Conservation (phyloP, 2,329 filamentous ascomycete genomes). For the Calonectria leucothoes region DNA sequence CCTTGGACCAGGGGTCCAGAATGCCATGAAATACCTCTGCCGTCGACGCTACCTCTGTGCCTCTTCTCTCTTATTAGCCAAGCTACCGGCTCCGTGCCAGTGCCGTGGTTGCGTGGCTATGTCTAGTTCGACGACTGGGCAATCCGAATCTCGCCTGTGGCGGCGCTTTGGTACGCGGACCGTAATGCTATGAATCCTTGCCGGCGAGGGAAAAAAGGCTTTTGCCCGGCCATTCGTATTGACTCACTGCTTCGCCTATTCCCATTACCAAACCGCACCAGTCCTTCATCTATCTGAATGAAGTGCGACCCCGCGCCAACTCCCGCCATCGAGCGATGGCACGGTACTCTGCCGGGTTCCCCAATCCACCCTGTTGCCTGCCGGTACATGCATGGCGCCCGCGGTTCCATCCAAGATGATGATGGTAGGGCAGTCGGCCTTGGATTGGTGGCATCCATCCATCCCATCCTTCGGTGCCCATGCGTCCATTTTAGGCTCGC, state of each 20-base stretch:
- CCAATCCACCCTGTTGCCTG: conserved; percentile 37
- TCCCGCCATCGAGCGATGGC: conserved; percentile 26
- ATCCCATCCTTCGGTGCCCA: conserved; percentile 22
- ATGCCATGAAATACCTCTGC: conserved; percentile 32
- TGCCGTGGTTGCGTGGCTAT: conserved; percentile 16
- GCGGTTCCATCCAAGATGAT: conserved; percentile 27
- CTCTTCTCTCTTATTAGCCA: conserved; percentile 15
- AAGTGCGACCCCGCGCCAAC: conserved; percentile 26
- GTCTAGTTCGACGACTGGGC: conserved; percentile 16
- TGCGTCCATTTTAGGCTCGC: conserved; percentile 16
- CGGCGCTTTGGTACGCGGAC: conserved; percentile 12
- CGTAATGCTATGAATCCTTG: conserved; percentile 20
- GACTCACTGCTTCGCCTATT: conserved; percentile 16
- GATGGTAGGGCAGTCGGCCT: conserved; percentile 28
- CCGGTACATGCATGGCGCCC: conserved; percentile 38
- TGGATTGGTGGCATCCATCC: conserved; percentile 33
- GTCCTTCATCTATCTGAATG: conserved; percentile 26
- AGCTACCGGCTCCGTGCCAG: conserved; percentile 22
- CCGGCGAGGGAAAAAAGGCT: conserved; percentile 15
- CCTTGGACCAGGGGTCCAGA: conserved; percentile 22
- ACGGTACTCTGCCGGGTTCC: conserved; percentile 28
- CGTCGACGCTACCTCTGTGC: conserved; percentile 16
- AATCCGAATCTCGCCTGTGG: conserved; percentile 17
- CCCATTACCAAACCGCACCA: conserved; percentile 1
- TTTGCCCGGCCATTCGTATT: conserved; percentile 23